These are phyloP conservation scores for Penicillium hordei DNA, from an alignment of 2,329 filamentous ascomycete genomes.

Conservation along the genomic window DNA sequence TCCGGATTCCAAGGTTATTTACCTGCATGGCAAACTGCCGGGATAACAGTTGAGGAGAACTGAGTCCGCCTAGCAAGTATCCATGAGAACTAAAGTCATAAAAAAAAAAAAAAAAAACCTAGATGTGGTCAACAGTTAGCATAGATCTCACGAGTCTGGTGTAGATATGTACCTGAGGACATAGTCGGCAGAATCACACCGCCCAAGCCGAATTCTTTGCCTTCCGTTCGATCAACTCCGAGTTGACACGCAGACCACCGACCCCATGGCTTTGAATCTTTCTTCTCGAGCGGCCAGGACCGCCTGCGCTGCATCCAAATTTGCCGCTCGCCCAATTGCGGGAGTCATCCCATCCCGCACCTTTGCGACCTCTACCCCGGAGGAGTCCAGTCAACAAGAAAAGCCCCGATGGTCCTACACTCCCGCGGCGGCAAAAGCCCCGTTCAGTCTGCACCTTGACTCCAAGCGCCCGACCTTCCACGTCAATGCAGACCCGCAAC, in stretches of 20 bases:
- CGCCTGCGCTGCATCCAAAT: slow-evolving; percentile 31
- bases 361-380: slow-evolving; percentile 26
- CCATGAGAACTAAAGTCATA: neutral
- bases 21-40: slow-evolving; percentile 4
- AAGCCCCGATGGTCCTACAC: slow-evolving; percentile 70
- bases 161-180: neutral
- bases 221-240: slow-evolving; percentile 20
- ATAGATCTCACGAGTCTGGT: neutral
- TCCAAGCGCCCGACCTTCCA: slow-evolving; percentile 51
- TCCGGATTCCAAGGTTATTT: slow-evolving; percentile 2
- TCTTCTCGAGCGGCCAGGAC: slow-evolving; percentile 44
- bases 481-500: slow-evolving; percentile 71
- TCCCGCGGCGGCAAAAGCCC: slow-evolving; percentile 67
- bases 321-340: slow-evolving; percentile 15
- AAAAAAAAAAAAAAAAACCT: neutral
- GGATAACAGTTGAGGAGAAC: slow-evolving; percentile 4
- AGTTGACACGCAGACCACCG: slow-evolving; percentile 17
- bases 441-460: slow-evolving; percentile 50
- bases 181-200: slow-evolving; percentile 25
- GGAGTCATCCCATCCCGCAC: slow-evolving; percentile 24
- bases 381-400: slow-evolving; percentile 31
- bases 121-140: too few species aligned
- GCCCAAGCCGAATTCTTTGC: slow-evolving; percentile 26
- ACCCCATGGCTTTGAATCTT: slow-evolving; percentile 51
- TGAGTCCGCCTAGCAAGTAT: neutral